Conservation (phyloP, 2,329 filamentous ascomycete genomes). For the Neopestalotiopsis sp. region DNA sequence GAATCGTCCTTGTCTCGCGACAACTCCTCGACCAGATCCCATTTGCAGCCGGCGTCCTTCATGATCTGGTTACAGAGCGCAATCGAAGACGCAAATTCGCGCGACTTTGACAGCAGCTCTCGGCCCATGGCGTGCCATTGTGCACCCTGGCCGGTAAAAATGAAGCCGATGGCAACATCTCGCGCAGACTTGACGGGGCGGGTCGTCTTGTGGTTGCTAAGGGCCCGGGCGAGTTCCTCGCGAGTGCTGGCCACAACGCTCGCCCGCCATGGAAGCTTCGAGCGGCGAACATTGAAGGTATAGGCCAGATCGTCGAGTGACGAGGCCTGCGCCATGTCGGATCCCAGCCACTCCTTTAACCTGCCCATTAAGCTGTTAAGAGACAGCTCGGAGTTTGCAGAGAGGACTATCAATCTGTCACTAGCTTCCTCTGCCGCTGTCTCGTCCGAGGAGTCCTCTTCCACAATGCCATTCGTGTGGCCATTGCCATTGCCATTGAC, state of each 20-base stretch:
- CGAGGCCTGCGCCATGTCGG: neutral
- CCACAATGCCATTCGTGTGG: neutral
- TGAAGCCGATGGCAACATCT: constrained; percentile 21
- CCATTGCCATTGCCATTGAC: constrained; percentile 5
- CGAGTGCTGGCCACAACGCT: constrained; percentile 13
- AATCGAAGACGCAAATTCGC: constrained; percentile 31
- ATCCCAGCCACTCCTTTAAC: constrained; percentile 16
- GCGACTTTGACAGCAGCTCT: constrained; percentile 30
- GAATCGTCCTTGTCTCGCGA: neutral
- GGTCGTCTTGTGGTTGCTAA: constrained; percentile 26
- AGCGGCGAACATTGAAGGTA: constrained; percentile 25
- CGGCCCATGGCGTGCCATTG: constrained; percentile 33
- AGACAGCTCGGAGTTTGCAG: constrained; percentile 22
- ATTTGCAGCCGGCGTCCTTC: neutral
- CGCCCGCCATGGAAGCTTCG: constrained; percentile 19
- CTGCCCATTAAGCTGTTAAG: constrained; percentile 24
- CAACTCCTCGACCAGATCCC: neutral
- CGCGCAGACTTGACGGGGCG: constrained; percentile 10
- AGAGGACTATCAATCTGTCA: neutral
- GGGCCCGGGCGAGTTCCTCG: constrained; percentile 26
- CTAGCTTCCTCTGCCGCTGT: neutral
- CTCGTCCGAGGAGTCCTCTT: neutral
- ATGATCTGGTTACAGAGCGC: constrained; percentile 40
- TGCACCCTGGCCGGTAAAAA: constrained; percentile 34
- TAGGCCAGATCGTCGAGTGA: constrained; percentile 23